A percentile compares a stretch with the other conserved stretches of the same genome.
Evolutionary conservation across 176 grass and related monocot genomes (phyloP).

Genomic region (Urochloa ruziziensis): DNA sequence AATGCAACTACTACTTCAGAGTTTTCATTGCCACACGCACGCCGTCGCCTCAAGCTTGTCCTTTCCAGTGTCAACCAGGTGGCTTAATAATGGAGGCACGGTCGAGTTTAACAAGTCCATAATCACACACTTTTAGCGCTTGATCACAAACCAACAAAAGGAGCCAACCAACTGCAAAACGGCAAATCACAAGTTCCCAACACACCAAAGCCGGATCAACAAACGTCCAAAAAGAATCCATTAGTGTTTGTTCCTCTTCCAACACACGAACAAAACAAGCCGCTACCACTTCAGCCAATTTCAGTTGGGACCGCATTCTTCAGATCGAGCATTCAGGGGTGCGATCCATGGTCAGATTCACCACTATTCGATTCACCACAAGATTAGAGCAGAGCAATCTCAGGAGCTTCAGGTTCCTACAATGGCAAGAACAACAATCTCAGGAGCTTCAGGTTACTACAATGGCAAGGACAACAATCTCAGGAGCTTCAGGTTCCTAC

Average conservation of each 20-base stretch:
- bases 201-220: conserved; percentile 23
- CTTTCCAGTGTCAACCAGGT: neutral
- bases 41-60: neutral
- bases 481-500: too few species aligned
- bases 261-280: conserved; percentile 4
- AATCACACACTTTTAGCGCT: conserved; percentile 1
- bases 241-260: conserved; percentile 9
- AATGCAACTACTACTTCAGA: neutral
- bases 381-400: neutral
- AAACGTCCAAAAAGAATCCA: conserved; percentile 41
- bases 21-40: neutral
- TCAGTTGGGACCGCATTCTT: too few species aligned
- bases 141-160: conserved; percentile 42
- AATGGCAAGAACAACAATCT: too few species aligned
- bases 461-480: too few species aligned
- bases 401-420: neutral
- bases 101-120: neutral
- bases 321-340: neutral
- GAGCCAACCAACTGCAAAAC: conserved; percentile 41
- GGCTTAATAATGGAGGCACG: neutral
- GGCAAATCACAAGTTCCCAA: conserved; percentile 47
- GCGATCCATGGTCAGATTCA: neutral
- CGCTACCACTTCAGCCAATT: too few species aligned
- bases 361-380: too few species aligned
- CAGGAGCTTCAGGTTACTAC: too few species aligned